Evolutionary conservation across 768 basidiomycete species (phyloP).

Genomic region (Termitomyces sp.): DNA sequence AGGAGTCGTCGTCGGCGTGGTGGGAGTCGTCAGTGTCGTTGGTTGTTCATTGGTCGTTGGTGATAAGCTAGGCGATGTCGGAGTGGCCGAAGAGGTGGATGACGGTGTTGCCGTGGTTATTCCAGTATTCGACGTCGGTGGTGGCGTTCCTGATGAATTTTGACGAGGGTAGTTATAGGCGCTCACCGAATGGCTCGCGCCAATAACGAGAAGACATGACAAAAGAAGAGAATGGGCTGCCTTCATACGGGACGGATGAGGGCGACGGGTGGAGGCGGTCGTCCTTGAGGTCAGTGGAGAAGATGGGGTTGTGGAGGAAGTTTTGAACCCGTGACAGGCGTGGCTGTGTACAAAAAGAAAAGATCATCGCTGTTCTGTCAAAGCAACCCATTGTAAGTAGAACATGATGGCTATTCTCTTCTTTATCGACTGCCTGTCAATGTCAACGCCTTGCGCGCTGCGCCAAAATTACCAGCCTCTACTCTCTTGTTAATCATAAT

Average conservation of each 20-base stretch:
- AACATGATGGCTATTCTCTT: neutral
- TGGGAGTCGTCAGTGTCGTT: constrained; percentile 9
- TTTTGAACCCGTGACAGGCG: constrained; percentile 20
- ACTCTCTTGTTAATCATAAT: neutral
- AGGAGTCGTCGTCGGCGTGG: constrained; percentile 7
- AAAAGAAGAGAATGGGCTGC: constrained; percentile 23
- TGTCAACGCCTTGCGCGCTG: neutral
- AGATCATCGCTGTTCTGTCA: neutral
- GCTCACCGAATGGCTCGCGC: constrained; percentile 17
- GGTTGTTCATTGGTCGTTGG: neutral
- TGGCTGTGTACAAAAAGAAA: constrained; percentile 20
- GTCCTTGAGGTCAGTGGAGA: constrained; percentile 9
- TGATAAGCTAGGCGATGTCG: constrained; percentile 15
- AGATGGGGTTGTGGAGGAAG: constrained; percentile 8
- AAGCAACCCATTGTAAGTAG: neutral
- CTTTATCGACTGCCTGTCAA: neutral
- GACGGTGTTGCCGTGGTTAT: constrained; percentile 14
- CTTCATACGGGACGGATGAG: constrained; percentile 23
- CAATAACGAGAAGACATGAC: constrained; percentile 26
- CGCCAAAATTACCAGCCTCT: neutral
- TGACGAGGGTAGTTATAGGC: constrained; percentile 21
- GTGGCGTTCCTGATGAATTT: neutral
- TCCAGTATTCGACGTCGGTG: neutral
- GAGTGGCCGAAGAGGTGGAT: constrained; percentile 13
- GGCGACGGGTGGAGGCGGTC: constrained; percentile 4